Percentiles rank a stretch among this genome's conserved stretches.
phyloP scores from a whole-genome alignment of 805 yeast species.

The Kodamaea sagamina region DNA sequence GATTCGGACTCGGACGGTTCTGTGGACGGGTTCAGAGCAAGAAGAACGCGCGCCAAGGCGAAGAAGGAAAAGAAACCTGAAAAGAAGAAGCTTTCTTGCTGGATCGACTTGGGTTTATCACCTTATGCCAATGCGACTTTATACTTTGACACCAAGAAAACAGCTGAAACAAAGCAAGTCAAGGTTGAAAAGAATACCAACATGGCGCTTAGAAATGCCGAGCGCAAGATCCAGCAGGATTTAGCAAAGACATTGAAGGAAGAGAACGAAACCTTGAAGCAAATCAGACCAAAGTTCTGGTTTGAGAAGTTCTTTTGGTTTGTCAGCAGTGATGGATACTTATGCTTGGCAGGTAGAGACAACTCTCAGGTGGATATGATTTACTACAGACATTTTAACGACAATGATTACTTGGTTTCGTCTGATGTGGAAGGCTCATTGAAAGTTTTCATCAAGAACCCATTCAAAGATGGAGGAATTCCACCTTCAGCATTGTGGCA shows the following conservation, averaged over 20 bases:
- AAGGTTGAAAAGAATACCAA: conserved; percentile 78
- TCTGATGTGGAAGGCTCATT: conserved; percentile 75
- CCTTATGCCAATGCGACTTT: conserved; percentile 87
- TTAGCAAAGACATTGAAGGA: conserved; percentile 61
- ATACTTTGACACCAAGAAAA: conserved; percentile 75
- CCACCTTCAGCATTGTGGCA: conserved; percentile 89
- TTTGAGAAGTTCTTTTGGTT: conserved; percentile 97
- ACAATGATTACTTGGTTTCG: conserved; percentile 69
- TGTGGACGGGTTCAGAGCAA: conserved; percentile 21
- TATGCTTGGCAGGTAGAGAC: conserved; percentile 87
- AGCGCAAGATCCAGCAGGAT: conserved; percentile 72
- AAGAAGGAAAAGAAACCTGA: conserved; percentile 14
- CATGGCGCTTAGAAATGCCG: conserved; percentile 81
- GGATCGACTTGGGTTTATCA: conserved; percentile 67
- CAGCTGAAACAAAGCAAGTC: conserved; percentile 73
- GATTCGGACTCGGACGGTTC: conserved; percentile 31
- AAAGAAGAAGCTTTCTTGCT: conserved; percentile 40
- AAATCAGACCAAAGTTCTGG: conserved; percentile 75
- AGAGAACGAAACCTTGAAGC: conserved; percentile 52
- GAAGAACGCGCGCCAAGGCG: neutral
- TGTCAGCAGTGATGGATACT: conserved; percentile 82
- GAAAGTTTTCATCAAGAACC: conserved; percentile 80
- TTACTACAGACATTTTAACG: conserved; percentile 72
- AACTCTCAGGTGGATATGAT: conserved; percentile 76
- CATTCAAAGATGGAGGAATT: conserved; percentile 63